Evolutionary conservation across 805 yeast species (phyloP), one percentile per base, ranked within the genome.

Genomic region (Saccharomycodes ludwigii): DNA sequence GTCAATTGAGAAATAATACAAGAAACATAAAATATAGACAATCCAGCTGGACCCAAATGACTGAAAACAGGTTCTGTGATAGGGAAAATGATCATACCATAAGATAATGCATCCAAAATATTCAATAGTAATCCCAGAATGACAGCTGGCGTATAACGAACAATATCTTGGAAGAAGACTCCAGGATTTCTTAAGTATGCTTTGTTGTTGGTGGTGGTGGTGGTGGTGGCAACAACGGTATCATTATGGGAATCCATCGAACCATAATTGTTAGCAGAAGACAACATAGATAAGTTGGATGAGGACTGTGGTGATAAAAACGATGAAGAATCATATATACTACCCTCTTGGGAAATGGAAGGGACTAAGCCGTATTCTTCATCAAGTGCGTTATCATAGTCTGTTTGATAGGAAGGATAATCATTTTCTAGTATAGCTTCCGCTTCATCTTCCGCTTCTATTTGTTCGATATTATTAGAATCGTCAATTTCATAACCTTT

Each of bases 71-170:
- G 69, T 40, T 78, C 85, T 23, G 93, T 78, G 21, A 86, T 68
- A 0, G 98, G 98, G 58, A 91, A 91, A 63, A 91, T 73, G 50
- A 91, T 91, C 96, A 91, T 86, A 30, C 98, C 98, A 52, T 91
- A 91, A 0, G 95, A 83, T 30, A 91, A 64, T 0, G 94, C 98
- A 54, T 91, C 98, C 30, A 91, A 66, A 27, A 91, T 78, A 50
- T 91, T 91, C 27, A 91, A 62, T 27, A 91, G 57, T 0, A 84
- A 62, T 1, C 98, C 98, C 25, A 91, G 57, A 24, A 85, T 68
- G 4, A 86, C 95, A 0, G 94, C 77, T 0, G 98, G 97, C 18
- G 59, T 35, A 35, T 58, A 58, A 14, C 42, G 36, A 9, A 45
- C 18, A 6, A 40, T 24, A 14, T 34, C 24, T 8, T 12, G 10